These are phyloP conservation scores for Talaromyces sp. DNA, from an alignment of 2,329 filamentous ascomycete genomes.

Conservation along the genomic window DNA sequence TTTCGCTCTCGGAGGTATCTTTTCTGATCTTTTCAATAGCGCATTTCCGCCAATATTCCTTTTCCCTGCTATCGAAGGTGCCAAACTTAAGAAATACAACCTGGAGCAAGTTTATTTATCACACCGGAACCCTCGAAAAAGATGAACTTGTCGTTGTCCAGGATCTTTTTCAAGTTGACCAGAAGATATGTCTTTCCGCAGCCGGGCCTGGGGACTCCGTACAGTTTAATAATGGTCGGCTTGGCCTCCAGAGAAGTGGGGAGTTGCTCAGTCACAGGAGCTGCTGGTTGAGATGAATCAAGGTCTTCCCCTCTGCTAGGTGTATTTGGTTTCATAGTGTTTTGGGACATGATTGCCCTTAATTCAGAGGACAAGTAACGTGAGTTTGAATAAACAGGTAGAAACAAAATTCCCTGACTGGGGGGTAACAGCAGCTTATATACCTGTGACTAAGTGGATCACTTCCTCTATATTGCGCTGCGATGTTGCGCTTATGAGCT, in stretches of 20 bases:
- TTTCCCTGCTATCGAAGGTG: constrained; percentile 30
- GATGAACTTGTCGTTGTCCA: constrained; percentile 33
- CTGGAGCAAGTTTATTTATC: constrained; percentile 41
- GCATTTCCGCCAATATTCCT: constrained; percentile 36
- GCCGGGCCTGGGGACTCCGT: constrained; percentile 52
- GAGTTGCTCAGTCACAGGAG: background rate
- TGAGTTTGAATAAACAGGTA: background rate
- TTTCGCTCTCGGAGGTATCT: constrained; percentile 30
- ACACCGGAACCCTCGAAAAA: constrained; percentile 52
- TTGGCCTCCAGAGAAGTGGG: background rate
- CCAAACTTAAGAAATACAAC: constrained; percentile 49
- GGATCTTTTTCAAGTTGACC: constrained; percentile 33
- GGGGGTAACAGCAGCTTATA: background rate
- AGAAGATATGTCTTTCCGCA: constrained; percentile 51
- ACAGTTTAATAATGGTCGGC: constrained; percentile 46
- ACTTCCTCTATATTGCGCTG: too few species aligned
- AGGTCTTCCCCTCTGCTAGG: background rate
- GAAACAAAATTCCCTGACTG: background rate
- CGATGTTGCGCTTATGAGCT: background rate
- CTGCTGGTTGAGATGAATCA: background rate
- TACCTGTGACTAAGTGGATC: background rate
- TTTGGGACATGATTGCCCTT: background rate
- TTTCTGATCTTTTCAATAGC: constrained; percentile 46
- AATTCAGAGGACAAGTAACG: background rate
- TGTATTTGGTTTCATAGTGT: too few species aligned